These are phyloP conservation scores for Amphichorda felina DNA, from an alignment of 2,329 filamentous ascomycete genomes.

Conservation along the genomic window DNA sequence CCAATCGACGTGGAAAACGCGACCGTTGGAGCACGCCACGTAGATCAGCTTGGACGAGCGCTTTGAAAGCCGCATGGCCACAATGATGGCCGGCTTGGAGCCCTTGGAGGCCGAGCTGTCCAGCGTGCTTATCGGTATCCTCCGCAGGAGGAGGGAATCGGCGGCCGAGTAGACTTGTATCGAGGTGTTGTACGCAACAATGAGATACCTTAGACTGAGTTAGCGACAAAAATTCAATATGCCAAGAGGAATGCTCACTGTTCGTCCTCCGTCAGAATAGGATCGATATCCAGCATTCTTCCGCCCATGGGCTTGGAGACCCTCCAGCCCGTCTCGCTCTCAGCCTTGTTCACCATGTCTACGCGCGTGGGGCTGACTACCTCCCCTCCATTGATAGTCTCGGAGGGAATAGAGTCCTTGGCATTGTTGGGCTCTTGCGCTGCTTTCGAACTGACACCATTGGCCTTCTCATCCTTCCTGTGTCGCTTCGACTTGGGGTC, in stretches of 20 bases:
- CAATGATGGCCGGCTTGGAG: constrained; percentile 18
- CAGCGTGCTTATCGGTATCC: constrained; percentile 41
- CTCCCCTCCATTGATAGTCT: background rate
- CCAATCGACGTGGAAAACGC: constrained; percentile 48
- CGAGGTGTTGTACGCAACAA: constrained; percentile 62
- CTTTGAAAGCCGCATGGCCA: constrained; percentile 27
- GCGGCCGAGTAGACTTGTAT: constrained; percentile 71
- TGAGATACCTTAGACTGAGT: constrained; percentile 44
- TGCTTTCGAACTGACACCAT: constrained; percentile 6
- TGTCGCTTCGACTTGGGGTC: constrained; percentile 28
- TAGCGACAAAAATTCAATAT: background rate
- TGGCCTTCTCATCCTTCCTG: constrained; percentile 16
- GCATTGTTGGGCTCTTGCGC: background rate
- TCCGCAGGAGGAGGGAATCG: constrained; percentile 69
- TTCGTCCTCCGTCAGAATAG: constrained; percentile 49
- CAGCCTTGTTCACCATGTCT: background rate
- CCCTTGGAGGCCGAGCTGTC: constrained; percentile 10
- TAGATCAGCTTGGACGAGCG: constrained; percentile 36
- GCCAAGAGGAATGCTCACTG: constrained; percentile 29
- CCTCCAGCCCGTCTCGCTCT: constrained; percentile 33
- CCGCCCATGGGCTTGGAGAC: constrained; percentile 54
- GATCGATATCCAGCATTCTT: constrained; percentile 52
- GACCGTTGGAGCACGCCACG: constrained; percentile 47
- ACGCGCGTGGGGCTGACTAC: background rate
- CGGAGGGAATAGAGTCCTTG: background rate